These are phyloP conservation scores for Nepenthes gracilis DNA, from an alignment of 148 eudicot species.

Conservation along the genomic window DNA sequence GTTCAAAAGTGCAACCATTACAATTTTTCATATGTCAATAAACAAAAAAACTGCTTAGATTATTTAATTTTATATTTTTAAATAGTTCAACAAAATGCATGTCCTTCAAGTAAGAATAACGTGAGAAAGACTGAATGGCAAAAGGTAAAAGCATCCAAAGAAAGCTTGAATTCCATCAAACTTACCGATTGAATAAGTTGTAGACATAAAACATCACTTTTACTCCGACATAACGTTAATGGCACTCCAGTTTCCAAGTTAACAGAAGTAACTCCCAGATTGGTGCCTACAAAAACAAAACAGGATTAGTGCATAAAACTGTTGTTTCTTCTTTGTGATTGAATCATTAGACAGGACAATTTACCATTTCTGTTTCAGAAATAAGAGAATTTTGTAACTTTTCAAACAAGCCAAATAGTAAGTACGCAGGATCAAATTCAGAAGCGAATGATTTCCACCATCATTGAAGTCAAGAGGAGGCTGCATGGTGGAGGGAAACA, in stretches of 20 bases:
- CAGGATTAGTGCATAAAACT: not conserved
- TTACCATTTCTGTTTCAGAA: no score
- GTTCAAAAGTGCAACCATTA: no score
- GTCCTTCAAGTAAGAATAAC: not conserved
- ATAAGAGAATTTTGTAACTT: no score
- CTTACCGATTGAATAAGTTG: constrained; percentile 63
- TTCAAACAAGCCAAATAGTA: no score
- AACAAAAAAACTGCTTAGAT: no score
- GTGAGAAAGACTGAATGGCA: not conserved
- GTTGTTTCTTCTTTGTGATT: not conserved
- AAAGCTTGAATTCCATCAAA: constrained; percentile 15
- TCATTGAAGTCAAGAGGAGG: no score
- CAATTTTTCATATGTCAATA: no score
- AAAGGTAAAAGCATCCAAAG: not conserved
- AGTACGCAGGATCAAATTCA: no score
- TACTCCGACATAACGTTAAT: constrained; percentile 44
- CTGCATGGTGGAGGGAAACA: no score
- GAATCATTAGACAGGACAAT: not conserved
- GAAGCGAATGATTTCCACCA: no score
- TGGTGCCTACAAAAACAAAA: constrained; percentile 2
- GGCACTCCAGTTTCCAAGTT: constrained; percentile 46
- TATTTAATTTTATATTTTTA: no score
- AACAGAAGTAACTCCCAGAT: constrained; percentile 19
- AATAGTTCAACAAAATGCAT: not conserved
- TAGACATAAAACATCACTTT: constrained; percentile 68